Base-by-base conservation (phyloP, 106 monocot species). In the Dendrobium chrysotoxum region DNA sequence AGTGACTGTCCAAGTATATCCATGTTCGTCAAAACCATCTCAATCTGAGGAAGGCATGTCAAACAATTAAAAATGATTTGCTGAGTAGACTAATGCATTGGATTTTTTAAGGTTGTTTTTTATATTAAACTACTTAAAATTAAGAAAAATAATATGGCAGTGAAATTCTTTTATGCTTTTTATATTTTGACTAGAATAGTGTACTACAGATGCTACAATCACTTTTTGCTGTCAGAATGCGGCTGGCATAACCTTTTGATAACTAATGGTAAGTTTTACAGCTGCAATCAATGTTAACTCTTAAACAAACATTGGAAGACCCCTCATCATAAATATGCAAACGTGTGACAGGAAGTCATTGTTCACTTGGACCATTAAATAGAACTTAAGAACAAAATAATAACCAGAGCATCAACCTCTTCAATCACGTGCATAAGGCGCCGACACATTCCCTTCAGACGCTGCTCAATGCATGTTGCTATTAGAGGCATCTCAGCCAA, bases 391-490 rank as follows among this genome's bases (percentile, higher is more conserved):
- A 73, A 40, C 7, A 67, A 78, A 39, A 42, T 20, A 38, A 38
- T 38, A 21, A 61, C 31, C 40, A 45, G 3, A 8, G 9, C 4
- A 47, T 2, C 50, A 31, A 94, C 94, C 89, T 88, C 80, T 89
- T 94, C 91, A 82, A 92, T 90, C 45, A 78, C 83, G 78, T 44
- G 45, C 79, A 94, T 55, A 46, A 94, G 88, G 30, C 86, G 86
- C 67, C 91, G 82, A 45, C 94, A 94, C 94, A 94, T 94, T 88
- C 94, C 94, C 85, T 88, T 89, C 23, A 77, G 86, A 15, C 91
- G 91, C 72, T 83, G 83, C 75, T 88, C 85, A 65, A 53, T 53
- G 76, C 85, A 85, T 77, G 94, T 94, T 83, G 94, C 86, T 78
- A 94, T 77, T 7, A 94, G 85, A 76, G 94, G 94, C 76, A 94